These are phyloP conservation scores for Anastatica hierochuntica DNA, from an alignment of 345 rosid genomes.

Conservation along the genomic window DNA sequence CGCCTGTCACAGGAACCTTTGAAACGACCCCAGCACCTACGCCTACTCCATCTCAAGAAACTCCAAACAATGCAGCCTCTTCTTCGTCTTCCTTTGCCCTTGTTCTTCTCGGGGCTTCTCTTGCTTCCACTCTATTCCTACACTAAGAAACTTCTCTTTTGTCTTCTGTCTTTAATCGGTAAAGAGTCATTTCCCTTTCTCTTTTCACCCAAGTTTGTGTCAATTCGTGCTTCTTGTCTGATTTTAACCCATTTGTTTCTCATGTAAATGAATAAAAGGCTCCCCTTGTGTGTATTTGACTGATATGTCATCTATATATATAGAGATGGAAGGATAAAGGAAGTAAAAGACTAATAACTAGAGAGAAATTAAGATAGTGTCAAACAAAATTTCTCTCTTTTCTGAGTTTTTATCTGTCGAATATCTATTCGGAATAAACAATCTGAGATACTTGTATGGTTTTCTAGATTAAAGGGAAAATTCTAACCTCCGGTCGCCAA, in stretches of 20 bases:
- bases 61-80: conserved; percentile 35
- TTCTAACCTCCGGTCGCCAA: conserved; percentile 16
- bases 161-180: no score
- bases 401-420: conserved; percentile 6
- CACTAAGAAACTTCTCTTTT: conserved; percentile 17
- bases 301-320: neutral
- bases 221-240: conserved; percentile 17
- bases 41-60: conserved; percentile 30
- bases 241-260: conserved; percentile 21
- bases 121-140: conserved; percentile 42
- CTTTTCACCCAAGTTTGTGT: conserved; percentile 10
- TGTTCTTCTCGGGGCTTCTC: conserved; percentile 34
- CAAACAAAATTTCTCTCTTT: conserved; percentile 21
- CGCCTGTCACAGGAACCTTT: conserved; percentile 32
- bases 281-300: conserved; percentile 16
- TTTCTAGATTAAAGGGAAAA: conserved; percentile 13
- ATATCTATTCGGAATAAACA: conserved; percentile 8
- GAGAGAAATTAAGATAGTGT: conserved; percentile 6
- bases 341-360: neutral
- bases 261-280: conserved; percentile 19
- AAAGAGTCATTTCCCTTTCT: neutral
- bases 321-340: neutral
- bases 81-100: conserved; percentile 21
- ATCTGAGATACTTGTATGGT: conserved; percentile 18
- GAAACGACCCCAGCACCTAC: conserved; percentile 42